Evolutionary conservation across 2,329 filamentous ascomycete genomes (phyloP).

Genomic region (Neoarthrinium moseri): DNA sequence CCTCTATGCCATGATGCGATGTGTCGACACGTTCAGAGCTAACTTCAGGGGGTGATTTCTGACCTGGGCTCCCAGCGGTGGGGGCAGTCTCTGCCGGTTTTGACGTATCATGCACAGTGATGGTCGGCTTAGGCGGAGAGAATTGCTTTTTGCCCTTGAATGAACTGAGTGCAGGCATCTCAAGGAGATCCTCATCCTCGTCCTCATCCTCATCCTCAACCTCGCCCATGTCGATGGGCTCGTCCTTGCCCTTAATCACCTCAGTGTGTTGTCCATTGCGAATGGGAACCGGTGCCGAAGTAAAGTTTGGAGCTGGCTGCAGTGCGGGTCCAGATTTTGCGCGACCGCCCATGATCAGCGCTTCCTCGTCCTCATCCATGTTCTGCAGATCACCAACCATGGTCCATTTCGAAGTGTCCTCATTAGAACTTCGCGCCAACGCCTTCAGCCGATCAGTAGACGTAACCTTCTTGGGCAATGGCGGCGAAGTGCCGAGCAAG

Average conservation of each 20-base stretch:
- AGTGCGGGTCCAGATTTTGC: conserved; percentile 12
- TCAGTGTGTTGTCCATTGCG: neutral
- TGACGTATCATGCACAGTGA: conserved; percentile 3
- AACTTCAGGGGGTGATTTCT: neutral
- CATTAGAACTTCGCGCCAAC: conserved; percentile 49
- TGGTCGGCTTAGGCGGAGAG: conserved; percentile 16
- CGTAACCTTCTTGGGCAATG: conserved; percentile 51
- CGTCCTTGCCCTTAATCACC: neutral
- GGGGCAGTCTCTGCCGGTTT: conserved; percentile 9
- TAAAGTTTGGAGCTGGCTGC: conserved; percentile 9
- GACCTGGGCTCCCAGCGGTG: conserved; percentile 1
- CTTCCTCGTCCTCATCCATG: conserved; percentile 28
- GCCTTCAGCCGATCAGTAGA: conserved; percentile 54
- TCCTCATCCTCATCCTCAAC: conserved; percentile 3
- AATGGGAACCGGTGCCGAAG: neutral
- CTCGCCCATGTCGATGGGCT: conserved; percentile 11
- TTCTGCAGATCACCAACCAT: conserved; percentile 34
- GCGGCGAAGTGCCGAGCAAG: conserved; percentile 30
- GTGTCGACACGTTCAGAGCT: neutral
- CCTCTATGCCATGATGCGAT: conserved; percentile 21
- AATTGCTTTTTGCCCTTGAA: conserved; percentile 25
- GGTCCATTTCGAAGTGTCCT: conserved; percentile 52
- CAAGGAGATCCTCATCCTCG: conserved; percentile 21
- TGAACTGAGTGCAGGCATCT: conserved; percentile 24
- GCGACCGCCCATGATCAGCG: conserved; percentile 24